Conservation (phyloP, 2,329 filamentous ascomycete species). For the Alternaria burnsii region DNA sequence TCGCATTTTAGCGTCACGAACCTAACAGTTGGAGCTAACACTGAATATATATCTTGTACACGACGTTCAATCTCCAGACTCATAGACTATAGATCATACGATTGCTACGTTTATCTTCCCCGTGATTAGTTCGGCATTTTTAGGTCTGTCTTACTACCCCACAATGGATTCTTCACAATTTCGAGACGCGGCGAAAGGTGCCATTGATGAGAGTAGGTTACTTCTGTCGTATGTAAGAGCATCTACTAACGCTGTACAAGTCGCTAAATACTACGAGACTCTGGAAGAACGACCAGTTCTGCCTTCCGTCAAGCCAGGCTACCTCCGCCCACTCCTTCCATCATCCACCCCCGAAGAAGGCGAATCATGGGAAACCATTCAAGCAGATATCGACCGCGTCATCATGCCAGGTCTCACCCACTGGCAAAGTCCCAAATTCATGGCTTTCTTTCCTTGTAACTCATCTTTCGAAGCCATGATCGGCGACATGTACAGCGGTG, state of each 20-base stretch:
- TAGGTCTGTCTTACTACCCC: neutral
- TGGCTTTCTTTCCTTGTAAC: constrained; percentile 91
- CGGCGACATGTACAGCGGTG: constrained; percentile 89
- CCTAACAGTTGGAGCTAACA: neutral
- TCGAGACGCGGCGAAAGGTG: constrained; percentile 75
- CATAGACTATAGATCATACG: neutral
- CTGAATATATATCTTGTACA: neutral
- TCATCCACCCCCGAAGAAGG: constrained; percentile 68
- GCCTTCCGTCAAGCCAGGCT: constrained; percentile 82
- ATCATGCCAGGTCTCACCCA: constrained; percentile 94
- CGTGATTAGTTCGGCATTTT: neutral
- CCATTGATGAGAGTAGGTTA: constrained; percentile 78
- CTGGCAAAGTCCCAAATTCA: constrained; percentile 91
- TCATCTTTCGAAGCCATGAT: constrained; percentile 85
- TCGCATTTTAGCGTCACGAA: neutral
- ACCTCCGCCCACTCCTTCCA: constrained; percentile 82
- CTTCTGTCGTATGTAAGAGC: neutral
- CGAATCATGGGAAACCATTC: constrained; percentile 81
- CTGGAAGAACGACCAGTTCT: constrained; percentile 76
- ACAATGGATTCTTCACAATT: constrained; percentile 80
- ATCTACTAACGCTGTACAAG: constrained; percentile 56
- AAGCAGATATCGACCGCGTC: constrained; percentile 81
- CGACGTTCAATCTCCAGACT: neutral
- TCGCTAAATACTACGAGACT: constrained; percentile 83
- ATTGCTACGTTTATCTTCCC: neutral